Percentiles rank a stretch among this genome's conserved stretches.
Conservation (phyloP, 2,329 filamentous ascomycete species). For the Botrytis porri region DNA sequence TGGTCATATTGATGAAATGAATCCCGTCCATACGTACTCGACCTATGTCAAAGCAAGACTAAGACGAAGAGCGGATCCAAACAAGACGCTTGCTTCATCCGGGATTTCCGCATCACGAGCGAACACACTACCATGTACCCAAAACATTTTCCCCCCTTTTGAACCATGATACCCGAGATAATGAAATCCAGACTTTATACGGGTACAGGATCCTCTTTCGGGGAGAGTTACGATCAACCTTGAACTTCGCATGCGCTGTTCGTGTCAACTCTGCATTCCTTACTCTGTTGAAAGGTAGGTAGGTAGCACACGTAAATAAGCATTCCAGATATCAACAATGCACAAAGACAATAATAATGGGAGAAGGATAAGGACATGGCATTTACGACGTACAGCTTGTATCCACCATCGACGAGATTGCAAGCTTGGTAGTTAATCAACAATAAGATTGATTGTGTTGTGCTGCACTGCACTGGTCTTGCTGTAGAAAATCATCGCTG, state of each 20-base stretch:
- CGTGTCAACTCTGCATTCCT: slow-evolving; percentile 1
- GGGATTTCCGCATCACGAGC: neutral
- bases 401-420: neutral
- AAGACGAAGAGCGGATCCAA: slow-evolving; percentile 5
- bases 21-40: neutral
- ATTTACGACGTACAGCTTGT: neutral
- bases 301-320: neutral
- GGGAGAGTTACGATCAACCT: neutral
- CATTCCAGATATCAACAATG: neutral
- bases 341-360: neutral
- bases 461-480: neutral
- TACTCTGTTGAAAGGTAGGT: neutral
- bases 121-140: neutral
- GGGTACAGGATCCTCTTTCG: neutral
- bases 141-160: neutral
- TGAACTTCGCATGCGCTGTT: slow-evolving; percentile 1
- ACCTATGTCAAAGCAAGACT: neutral
- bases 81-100: neutral
- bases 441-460: neutral
- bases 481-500: slow-evolving; percentile 10
- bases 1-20: neutral
- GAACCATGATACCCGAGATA: neutral
- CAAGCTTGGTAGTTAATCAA: neutral
- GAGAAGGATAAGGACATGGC: neutral
- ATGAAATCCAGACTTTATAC: neutral